Evolutionary conservation across 2,329 filamentous ascomycete species (phyloP), one percentile per base, ranked within the genome.

Genomic region (Dactylonectria macrodidyma): DNA sequence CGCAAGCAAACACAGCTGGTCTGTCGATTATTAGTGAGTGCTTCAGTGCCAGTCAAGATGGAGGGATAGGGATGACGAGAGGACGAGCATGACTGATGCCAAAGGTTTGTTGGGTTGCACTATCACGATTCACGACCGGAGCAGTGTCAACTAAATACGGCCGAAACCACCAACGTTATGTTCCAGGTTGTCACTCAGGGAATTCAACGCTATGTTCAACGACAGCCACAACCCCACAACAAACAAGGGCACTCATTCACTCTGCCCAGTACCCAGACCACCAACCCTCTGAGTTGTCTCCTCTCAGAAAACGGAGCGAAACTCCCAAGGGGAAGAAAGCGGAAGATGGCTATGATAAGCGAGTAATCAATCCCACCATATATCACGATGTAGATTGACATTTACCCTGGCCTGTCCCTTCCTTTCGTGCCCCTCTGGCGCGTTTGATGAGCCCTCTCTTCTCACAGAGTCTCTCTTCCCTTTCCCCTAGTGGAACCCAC

Each of bases 181-280:
- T 33, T 30, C 26, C 26, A 41, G 52, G 12, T 5, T 14, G 38
- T n/a, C 38, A n/a, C 12, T 41, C 38, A 46, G 7, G 26, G 26
- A 50, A 62, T 51, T 41, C 22, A 56, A 41, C 50, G 19, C 38
- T 36, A 38, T 8, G 46, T 62, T 50, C 44, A 38, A 62, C 52
- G 41, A 14, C 3, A 41, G 38, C 34, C 19, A 16, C 16, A 62
- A 48, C 60, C 44, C 60, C 52, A 62, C 52, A 50, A 62, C 52
- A 50, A 36, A 36, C 41, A 60, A 38, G 34, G 41, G 26, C 33
- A 30, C n/a, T n/a, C 11, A 41, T 3, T 41, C 38, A 14, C 38
- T 16, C 38, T 30, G 7, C 26, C 26, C 26, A 30, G 4, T 30
- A 7, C 26, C 26, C 26, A 30, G 26, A 30, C 26, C 7, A 30